Conservation (phyloP, 2,329 filamentous ascomycete species). For the Venturia carpophila region DNA sequence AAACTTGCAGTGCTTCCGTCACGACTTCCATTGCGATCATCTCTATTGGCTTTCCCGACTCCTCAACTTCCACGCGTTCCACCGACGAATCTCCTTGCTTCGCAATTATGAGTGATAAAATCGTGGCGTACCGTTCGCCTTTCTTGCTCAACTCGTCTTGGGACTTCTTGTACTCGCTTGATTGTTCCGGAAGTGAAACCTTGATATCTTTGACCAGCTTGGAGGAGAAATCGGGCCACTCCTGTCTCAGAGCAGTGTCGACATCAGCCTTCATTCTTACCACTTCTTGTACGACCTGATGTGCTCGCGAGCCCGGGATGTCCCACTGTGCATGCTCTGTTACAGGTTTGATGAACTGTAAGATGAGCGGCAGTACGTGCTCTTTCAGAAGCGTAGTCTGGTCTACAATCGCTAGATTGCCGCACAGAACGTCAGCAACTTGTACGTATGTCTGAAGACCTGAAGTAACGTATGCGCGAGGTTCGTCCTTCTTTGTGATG, state of each 20-base stretch:
- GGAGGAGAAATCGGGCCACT: slow-evolving; percentile 58
- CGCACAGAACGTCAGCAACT: slow-evolving; percentile 43
- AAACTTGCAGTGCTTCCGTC: slow-evolving; percentile 24
- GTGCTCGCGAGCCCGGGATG: slow-evolving; percentile 37
- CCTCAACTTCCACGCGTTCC: background rate
- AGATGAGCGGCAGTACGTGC: slow-evolving; percentile 45
- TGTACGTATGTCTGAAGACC: slow-evolving; percentile 73
- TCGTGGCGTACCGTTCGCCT: slow-evolving; percentile 58
- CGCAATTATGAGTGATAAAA: slow-evolving; percentile 22
- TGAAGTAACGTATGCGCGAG: slow-evolving; percentile 54
- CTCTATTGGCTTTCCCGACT: background rate
- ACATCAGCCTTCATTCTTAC: slow-evolving; percentile 27
- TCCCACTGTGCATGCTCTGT: slow-evolving; percentile 43
- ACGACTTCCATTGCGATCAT: slow-evolving; percentile 25
- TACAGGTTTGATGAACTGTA: slow-evolving; percentile 45
- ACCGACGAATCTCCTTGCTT: background rate
- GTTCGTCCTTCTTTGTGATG: slow-evolving; percentile 66
- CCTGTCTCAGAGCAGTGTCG: slow-evolving; percentile 35
- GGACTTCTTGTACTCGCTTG: slow-evolving; percentile 65
- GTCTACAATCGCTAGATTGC: slow-evolving; percentile 38
- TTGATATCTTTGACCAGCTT: slow-evolving; percentile 59
- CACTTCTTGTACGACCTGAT: slow-evolving; percentile 34
- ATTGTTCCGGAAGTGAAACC: slow-evolving; percentile 72
- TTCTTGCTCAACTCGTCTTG: slow-evolving; percentile 61
- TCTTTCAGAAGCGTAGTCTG: slow-evolving; percentile 38